These are phyloP conservation scores for Candida anutae DNA, from an alignment of 1,139 yeast species.

Conservation along the genomic window DNA sequence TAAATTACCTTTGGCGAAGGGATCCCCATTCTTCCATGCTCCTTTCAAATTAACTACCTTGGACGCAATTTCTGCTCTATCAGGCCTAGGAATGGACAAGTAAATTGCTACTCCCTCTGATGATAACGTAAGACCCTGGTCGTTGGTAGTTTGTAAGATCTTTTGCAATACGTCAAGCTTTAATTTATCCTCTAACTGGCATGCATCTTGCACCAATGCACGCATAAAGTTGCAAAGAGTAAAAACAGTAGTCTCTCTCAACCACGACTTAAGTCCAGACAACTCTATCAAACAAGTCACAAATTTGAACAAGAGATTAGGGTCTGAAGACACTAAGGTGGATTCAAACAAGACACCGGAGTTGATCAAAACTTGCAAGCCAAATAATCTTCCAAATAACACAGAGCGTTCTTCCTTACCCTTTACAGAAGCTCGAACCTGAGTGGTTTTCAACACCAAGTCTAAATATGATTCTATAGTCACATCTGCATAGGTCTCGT, in stretches of 20 bases:
- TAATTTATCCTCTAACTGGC: constrained; percentile 14
- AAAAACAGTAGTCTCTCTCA: constrained; percentile 72
- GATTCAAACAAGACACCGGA: constrained; percentile 36
- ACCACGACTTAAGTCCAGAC: constrained; percentile 69
- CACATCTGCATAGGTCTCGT: constrained; percentile 21
- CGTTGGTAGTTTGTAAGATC: constrained; percentile 38
- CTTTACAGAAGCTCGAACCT: constrained; percentile 44
- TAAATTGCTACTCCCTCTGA: constrained; percentile 79
- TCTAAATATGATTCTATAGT: constrained; percentile 32
- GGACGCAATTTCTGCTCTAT: constrained; percentile 18
- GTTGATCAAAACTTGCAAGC: constrained; percentile 67
- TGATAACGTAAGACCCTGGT: constrained; percentile 51
- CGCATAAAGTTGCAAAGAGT: constrained; percentile 52
- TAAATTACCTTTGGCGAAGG: constrained; percentile 62
- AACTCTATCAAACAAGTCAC: constrained; percentile 47
- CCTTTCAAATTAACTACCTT: constrained; percentile 21
- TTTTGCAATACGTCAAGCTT: constrained; percentile 17
- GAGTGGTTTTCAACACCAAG: constrained; percentile 35
- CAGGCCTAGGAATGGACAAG: constrained; percentile 35
- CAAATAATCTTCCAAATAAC: constrained; percentile 79
- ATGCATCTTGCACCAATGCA: constrained; percentile 5
- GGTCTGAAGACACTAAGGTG: constrained; percentile 14
- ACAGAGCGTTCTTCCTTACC: constrained; percentile 81
- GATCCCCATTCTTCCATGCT: constrained; percentile 68
- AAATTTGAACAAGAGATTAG: constrained; percentile 28